phyloP scores from a whole-genome alignment of 2,329 filamentous ascomycete species.

The Colletotrichum viniferum region DNA sequence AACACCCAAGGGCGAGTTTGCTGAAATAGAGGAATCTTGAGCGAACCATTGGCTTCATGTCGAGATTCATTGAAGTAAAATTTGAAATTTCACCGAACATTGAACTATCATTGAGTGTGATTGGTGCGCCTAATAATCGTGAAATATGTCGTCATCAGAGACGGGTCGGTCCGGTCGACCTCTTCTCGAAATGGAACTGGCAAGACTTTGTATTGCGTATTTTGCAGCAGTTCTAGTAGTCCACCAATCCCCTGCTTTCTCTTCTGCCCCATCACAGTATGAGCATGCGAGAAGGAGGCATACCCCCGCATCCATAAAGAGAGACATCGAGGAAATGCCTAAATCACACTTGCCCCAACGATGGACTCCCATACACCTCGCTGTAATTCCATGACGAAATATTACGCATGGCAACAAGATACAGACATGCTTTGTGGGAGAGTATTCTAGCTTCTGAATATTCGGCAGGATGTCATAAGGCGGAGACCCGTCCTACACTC shows the following conservation, averaged over 20 bases:
- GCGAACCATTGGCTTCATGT: accelerated
- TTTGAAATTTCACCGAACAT: no score
- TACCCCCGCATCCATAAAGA: background rate
- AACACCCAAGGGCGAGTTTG: no score
- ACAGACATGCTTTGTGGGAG: no score
- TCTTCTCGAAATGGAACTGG: background rate
- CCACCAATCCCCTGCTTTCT: background rate
- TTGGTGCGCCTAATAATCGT: background rate
- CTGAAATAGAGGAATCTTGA: background rate
- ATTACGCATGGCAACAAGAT: no score
- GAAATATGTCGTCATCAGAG: background rate
- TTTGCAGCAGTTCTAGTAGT: accelerated
- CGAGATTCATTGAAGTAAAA: background rate
- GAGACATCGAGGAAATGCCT: background rate
- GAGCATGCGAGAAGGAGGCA: background rate
- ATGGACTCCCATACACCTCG: accelerated
- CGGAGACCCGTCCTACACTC: no score
- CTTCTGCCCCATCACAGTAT: accelerated
- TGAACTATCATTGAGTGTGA: background rate
- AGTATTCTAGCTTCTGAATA: no score
- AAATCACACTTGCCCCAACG: accelerated
- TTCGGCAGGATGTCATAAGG: no score
- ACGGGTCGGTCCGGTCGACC: background rate
- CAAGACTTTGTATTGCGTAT: accelerated
- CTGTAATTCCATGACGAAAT: background rate